Evolutionary conservation across 2,329 filamentous ascomycete species (phyloP).

Genomic region (Teratosphaeriaceae sp.): DNA sequence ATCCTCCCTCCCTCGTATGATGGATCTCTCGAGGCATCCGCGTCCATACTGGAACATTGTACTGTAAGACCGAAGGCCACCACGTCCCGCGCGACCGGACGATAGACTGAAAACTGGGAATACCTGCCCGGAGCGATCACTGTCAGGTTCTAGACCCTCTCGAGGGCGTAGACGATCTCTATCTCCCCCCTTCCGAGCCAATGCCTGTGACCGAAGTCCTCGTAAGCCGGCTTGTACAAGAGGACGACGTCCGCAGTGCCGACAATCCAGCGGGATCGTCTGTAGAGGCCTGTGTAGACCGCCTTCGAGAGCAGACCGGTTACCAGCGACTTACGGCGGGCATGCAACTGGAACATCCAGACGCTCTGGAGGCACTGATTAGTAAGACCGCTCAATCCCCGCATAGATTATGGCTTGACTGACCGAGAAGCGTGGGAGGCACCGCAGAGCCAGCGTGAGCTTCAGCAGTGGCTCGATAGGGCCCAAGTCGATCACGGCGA

Average conservation of each 20-base stretch:
- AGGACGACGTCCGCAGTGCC: constrained; percentile 24
- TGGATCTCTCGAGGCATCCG: too few species aligned
- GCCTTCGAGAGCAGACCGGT: constrained; percentile 31
- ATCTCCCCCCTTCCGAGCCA: too few species aligned
- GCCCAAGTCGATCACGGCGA: too few species aligned
- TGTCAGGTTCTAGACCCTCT: too few species aligned
- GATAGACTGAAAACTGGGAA: too few species aligned
- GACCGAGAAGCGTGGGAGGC: neutral
- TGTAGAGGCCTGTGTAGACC: constrained; percentile 27
- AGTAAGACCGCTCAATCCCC: constrained; percentile 25
- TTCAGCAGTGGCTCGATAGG: neutral
- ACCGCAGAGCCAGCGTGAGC: neutral
- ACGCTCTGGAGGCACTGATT: constrained; percentile 31
- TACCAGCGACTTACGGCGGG: constrained; percentile 29
- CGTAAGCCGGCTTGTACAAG: constrained; percentile 29
- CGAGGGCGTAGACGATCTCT: neutral
- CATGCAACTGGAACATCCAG: constrained; percentile 32
- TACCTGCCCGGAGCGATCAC: too few species aligned
- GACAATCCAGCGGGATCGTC: constrained; percentile 21
- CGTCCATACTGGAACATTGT: too few species aligned
- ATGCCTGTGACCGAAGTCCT: constrained; percentile 35
- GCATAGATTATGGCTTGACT: too few species aligned
- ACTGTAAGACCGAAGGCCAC: too few species aligned
- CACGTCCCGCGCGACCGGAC: too few species aligned
- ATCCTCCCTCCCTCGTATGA: neutral